Evolutionary conservation across 164 flowering plant genomes (phyloP), one percentile per base, ranked within the genome.

Genomic region (Chimonanthus praecox): DNA sequence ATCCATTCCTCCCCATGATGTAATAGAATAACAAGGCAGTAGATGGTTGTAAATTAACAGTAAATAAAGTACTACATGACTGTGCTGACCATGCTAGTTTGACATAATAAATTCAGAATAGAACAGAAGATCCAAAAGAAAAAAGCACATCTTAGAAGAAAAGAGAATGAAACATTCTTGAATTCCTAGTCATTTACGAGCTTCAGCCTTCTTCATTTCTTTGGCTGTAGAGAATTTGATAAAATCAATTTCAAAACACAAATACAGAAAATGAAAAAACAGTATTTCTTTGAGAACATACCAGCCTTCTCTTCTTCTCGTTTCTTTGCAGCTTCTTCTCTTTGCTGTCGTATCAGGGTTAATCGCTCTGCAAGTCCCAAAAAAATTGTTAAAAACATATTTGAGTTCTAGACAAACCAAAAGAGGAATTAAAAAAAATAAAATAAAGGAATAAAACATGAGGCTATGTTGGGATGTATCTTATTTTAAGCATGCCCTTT

Each of bases 291-390:
- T 67, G 49, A 72, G 20, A 69, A 68, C 63, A 48, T 83, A 92
- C 97, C 94, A 78, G 90, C 91, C 71, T 89, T 92, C 75, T 92
- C 97, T 82, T 90, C 97, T 73, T 92, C 97, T 43, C 97, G 82
- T 78, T 90, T 92, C 72, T 80, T 86, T 74, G 97, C 97, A 76
- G 97, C 94, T 20, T 89, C 97, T 68, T 84, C 92, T 80, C 97
- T 86, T 75, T 92, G 93, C 79, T 92, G 91, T 51, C 97, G 86
- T 49, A 92, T 89, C 62, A 92, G 82, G 44, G 85, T 68, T 64
- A 92, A 76, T 13, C 97, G 93, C 64, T 92, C 97, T 92, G 85
- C 78, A 78, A 63, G 65, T 71, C 21, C 69, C 33, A 33, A 33
- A 33, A 33, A 33, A 33, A 33, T 33, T 75, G 50, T 18, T 6